Conservation (phyloP, 345 rosid genomes). For the Boechera stricta region DNA sequence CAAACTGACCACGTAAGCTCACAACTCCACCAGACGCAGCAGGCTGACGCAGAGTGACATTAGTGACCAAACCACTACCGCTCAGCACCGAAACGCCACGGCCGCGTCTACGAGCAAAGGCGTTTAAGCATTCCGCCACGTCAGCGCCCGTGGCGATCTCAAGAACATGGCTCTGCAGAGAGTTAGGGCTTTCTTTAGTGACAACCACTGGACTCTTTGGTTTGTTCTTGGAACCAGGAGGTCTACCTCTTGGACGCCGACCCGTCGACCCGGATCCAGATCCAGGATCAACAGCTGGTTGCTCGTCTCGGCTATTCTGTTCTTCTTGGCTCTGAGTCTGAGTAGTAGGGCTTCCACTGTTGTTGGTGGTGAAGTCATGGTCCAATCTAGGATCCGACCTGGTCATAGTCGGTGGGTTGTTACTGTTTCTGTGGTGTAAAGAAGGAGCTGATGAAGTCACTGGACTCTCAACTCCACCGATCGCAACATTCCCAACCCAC, state of each 20-base stretch:
- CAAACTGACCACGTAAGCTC: slow-evolving; percentile 78
- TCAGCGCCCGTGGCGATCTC: slow-evolving; percentile 82
- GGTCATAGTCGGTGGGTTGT: slow-evolving; percentile 42
- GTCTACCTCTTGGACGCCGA: slow-evolving; percentile 85
- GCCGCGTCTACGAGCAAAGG: slow-evolving; percentile 68
- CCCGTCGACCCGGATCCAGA: slow-evolving; percentile 53
- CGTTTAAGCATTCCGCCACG: slow-evolving; percentile 65
- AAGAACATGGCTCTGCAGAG: slow-evolving; percentile 83
- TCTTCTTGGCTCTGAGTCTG: slow-evolving; percentile 57
- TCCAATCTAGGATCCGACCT: slow-evolving; percentile 57
- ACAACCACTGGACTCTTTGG: slow-evolving; percentile 73
- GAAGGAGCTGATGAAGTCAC: slow-evolving; percentile 57
- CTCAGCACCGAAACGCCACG: slow-evolving; percentile 81
- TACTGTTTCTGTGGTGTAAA: slow-evolving; percentile 54
- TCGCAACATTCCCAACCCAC: slow-evolving; percentile 82
- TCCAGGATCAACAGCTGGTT: slow-evolving; percentile 33
- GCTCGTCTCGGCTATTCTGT: slow-evolving; percentile 56
- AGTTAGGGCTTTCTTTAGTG: slow-evolving; percentile 85
- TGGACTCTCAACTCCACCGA: slow-evolving; percentile 63
- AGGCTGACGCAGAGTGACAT: slow-evolving; percentile 83
- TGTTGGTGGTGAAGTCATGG: slow-evolving; percentile 60
- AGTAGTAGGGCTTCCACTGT: slow-evolving; percentile 47
- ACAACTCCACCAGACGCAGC: slow-evolving; percentile 72
- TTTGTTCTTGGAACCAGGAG: slow-evolving; percentile 89
- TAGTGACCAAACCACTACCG: slow-evolving; percentile 78